phyloP scores from a whole-genome alignment of 148 eudicot species.

The Nepenthes mirabilis region DNA sequence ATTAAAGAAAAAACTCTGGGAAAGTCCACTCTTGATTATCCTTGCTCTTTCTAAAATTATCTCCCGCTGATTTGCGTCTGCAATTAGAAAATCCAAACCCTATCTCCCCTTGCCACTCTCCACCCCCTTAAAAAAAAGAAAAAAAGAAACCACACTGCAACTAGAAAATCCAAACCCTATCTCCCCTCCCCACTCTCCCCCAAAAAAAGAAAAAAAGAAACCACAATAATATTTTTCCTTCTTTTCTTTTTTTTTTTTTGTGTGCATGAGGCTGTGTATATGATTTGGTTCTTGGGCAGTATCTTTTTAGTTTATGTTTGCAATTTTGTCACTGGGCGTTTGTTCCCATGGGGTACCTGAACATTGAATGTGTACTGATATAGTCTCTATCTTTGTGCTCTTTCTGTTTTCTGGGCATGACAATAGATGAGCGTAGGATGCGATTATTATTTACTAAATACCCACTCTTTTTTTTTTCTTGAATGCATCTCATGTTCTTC shows the following conservation, averaged over 20 bases:
- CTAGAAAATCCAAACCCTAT: too few relatives aligned
- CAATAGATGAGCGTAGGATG: background rate
- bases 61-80: background rate
- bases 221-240: background rate
- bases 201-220: background rate
- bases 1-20: background rate
- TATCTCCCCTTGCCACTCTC: too few relatives aligned
- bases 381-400: background rate
- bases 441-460: background rate
- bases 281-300: background rate
- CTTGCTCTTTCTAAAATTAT: background rate
- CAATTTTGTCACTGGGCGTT: background rate
- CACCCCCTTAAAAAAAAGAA: too few relatives aligned
- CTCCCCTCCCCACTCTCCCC: too few relatives aligned
- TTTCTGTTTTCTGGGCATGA: background rate
- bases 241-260: background rate
- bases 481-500: slow-evolving; percentile 1
- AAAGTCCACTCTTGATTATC: background rate
- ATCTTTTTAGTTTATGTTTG: background rate
- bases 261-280: background rate
- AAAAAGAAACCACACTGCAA: too few relatives aligned
- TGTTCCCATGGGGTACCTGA: background rate
- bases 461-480: background rate
- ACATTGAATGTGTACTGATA: background rate
- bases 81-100: too few relatives aligned